Evolutionary conservation across 768 basidiomycete genomes (phyloP).

Genomic region (Termitomyces sp.): DNA sequence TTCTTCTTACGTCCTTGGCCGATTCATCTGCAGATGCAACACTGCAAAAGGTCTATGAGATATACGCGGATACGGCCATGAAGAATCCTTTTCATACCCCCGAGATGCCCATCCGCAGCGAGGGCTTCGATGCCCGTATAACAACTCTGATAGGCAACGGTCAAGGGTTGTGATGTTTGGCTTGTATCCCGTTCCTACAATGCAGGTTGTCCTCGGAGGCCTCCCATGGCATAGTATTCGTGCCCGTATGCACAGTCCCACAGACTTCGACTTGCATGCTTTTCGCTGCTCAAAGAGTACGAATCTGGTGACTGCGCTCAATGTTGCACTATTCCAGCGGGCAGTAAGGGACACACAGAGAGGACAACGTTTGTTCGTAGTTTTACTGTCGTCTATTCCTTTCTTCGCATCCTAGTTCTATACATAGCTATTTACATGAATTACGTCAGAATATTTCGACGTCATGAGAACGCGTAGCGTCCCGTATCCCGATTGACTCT

Average conservation of each 20-base stretch:
- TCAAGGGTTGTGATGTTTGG: conserved; percentile 17
- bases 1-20: conserved; percentile 77
- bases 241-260: not conserved
- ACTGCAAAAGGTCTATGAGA: conserved; percentile 86
- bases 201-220: not conserved
- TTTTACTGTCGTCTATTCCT: not conserved
- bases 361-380: not conserved
- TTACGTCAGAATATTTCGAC: not conserved
- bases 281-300: not conserved
- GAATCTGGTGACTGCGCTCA: not conserved
- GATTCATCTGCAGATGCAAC: conserved; percentile 65
- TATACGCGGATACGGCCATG: conserved; percentile 93
- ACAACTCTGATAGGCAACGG: conserved; percentile 50
- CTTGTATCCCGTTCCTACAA: not conserved
- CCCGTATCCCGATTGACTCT: not conserved
- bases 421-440: not conserved
- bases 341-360: not conserved
- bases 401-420: too few relatives aligned
- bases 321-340: not conserved
- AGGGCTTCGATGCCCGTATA: conserved; percentile 78
- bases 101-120: conserved; percentile 97
- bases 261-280: not conserved
- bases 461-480: not conserved
- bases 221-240: not conserved
- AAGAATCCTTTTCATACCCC: conserved; percentile 99